A percentile compares a stretch with the other conserved stretches of the same genome.
phyloP scores from a whole-genome alignment of 1,284 basidiomycete genomes.

The Heliocybe sulcata region DNA sequence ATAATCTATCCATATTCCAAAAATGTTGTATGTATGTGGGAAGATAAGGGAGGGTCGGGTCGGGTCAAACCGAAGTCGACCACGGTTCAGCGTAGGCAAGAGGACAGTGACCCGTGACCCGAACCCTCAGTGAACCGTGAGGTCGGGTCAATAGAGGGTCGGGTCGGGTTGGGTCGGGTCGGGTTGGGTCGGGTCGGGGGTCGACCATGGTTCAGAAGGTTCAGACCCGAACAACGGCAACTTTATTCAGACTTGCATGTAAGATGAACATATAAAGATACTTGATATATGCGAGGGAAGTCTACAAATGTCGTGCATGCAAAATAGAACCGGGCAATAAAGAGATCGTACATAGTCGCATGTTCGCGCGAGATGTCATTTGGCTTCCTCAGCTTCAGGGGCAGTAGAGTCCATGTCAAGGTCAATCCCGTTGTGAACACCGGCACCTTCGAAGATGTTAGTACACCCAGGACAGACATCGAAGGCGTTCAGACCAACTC shows the following conservation, averaged over 20 bases:
- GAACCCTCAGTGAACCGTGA: too few species aligned
- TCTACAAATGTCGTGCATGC: not conserved
- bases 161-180: too few species aligned
- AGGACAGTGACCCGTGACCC: too few species aligned
- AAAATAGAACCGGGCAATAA: not conserved
- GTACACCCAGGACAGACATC: not conserved
- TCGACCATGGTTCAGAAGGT: too few species aligned
- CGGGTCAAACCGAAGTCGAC: too few species aligned
- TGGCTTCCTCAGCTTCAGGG: not conserved
- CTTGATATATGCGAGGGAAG: not conserved
- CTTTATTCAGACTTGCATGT: not conserved
- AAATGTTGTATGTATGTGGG: too few species aligned
- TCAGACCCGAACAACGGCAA: too few species aligned
- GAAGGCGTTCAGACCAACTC: not conserved
- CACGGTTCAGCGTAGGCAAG: too few species aligned
- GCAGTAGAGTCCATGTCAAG: constrained; percentile 3
- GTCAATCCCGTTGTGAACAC: constrained; percentile 7
- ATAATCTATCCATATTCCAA: too few species aligned
- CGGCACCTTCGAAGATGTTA: not conserved
- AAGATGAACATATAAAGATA: not conserved
- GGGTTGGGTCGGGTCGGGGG: too few species aligned
- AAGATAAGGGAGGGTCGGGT: too few species aligned
- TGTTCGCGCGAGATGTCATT: constrained; percentile 6
- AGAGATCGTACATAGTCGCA: not conserved
- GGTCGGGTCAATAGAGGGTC: too few species aligned